phyloP scores from a whole-genome alignment of 73 alveolate species.

The Symbiodinium pilosum region DNA sequence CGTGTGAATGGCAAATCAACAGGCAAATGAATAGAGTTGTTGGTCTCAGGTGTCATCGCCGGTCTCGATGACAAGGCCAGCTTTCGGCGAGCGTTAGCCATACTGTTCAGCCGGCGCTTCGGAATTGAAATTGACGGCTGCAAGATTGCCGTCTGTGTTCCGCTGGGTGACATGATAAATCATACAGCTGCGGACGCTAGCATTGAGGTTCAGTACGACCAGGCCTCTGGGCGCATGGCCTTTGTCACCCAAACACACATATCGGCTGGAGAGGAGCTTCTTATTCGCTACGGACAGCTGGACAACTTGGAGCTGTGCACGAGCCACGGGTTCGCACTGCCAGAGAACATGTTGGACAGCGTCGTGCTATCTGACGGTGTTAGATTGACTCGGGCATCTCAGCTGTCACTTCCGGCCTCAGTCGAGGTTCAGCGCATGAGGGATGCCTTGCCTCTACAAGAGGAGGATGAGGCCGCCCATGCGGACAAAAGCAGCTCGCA shows the following conservation, averaged over 20 bases:
- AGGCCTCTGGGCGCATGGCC: neutral
- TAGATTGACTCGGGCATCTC: neutral
- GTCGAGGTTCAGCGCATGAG: neutral
- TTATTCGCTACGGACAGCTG: conserved; percentile 61
- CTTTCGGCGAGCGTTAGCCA: conserved; percentile 64
- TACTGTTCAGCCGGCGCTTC: conserved; percentile 78
- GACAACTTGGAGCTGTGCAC: conserved; percentile 58
- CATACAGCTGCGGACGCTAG: conserved; percentile 24
- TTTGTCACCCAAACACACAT: conserved; percentile 10
- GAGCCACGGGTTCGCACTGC: conserved; percentile 55
- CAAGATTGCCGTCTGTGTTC: conserved; percentile 38
- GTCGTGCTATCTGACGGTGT: neutral
- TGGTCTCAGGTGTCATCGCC: neutral
- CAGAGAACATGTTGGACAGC: neutral
- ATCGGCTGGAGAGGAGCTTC: conserved; percentile 53
- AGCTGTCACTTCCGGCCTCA: neutral
- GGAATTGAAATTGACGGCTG: neutral
- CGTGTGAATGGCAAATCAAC: too few relatives aligned
- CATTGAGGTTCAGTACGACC: conserved; percentile 52
- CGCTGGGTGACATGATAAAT: conserved; percentile 90
- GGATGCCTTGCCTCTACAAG: neutral
- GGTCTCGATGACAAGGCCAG: neutral
- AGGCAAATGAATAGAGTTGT: too few relatives aligned
- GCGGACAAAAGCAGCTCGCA: neutral
- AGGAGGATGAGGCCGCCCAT: neutral